A percentile compares a stretch with the other conserved stretches of the same genome.
These are phyloP conservation scores for Adiantum capillusveneris DNA, from an alignment of 75 land plant genomes.

Conservation along the genomic window DNA sequence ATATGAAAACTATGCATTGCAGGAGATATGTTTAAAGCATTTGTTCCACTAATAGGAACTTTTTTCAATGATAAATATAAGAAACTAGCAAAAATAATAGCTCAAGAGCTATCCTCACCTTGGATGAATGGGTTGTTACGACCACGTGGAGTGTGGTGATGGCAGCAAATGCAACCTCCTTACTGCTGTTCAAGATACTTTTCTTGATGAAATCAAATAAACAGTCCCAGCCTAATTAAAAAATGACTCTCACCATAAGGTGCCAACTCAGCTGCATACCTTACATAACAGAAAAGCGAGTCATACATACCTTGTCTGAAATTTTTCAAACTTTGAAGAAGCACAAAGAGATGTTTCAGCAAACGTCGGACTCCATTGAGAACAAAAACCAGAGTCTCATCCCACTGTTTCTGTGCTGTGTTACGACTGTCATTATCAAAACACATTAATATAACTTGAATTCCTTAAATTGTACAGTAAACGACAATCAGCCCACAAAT, in stretches of 20 bases:
- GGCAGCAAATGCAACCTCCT: constrained; percentile 94
- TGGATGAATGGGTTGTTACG: constrained; percentile 55
- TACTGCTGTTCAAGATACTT: constrained; percentile 72
- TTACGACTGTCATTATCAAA: constrained; percentile 98
- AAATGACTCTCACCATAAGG: too few relatives aligned
- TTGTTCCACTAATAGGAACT: too few relatives aligned
- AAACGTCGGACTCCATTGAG: constrained; percentile 81
- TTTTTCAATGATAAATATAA: too few relatives aligned
- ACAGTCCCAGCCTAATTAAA: constrained; percentile 41
- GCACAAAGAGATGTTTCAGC: constrained; percentile 69
- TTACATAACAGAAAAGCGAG: too few relatives aligned
- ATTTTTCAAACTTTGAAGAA: constrained; percentile 53
- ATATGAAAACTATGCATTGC: too few relatives aligned
- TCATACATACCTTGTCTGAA: constrained; percentile 47
- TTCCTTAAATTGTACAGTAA: too few relatives aligned
- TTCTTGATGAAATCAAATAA: constrained; percentile 58
- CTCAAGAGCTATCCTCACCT: too few relatives aligned
- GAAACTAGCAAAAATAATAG: too few relatives aligned
- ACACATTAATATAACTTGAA: too few relatives aligned
- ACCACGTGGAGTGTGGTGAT: constrained; percentile 69
- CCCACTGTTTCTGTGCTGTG: constrained; percentile 99
- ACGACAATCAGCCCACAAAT: too few relatives aligned
- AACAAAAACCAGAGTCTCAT: constrained; percentile 92
- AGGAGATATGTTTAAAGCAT: too few relatives aligned
- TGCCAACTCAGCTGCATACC: too few relatives aligned